phyloP scores from a whole-genome alignment of 2,329 filamentous ascomycete species.

The Fusarium caatingaense region DNA sequence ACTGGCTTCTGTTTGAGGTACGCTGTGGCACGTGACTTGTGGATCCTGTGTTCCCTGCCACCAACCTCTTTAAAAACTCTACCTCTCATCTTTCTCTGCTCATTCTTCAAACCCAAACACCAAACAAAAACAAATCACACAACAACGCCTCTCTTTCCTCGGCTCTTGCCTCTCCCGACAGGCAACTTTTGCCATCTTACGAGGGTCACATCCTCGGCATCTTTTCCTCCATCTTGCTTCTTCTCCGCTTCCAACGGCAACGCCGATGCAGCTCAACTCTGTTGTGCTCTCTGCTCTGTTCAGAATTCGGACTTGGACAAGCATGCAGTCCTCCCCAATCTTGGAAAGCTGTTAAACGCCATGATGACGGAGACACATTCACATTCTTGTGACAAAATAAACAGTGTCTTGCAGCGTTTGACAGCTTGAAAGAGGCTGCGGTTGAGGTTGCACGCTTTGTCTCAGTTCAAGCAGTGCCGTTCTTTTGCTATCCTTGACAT shows the following conservation, averaged over 20 bases:
- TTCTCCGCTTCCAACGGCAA: slow-evolving; percentile 10
- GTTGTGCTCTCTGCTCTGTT: slow-evolving; percentile 7
- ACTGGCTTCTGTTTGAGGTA: background rate
- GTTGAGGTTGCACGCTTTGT: slow-evolving; percentile 18
- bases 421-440: slow-evolving; percentile 5
- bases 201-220: slow-evolving; percentile 13
- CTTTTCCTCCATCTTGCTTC: background rate
- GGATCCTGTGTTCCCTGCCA: slow-evolving; percentile 14
- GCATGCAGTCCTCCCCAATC: slow-evolving; percentile 20
- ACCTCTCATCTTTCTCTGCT: slow-evolving; percentile 20
- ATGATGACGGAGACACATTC: slow-evolving; percentile 14
- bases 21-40: slow-evolving; percentile 45
- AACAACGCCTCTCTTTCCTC: slow-evolving; percentile 14
- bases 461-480: background rate
- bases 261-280: slow-evolving; percentile 17
- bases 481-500: slow-evolving; percentile 25
- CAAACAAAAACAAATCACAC: slow-evolving; percentile 3
- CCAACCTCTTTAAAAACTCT: slow-evolving; percentile 25
- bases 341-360: slow-evolving; percentile 24
- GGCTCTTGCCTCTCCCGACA: slow-evolving; percentile 9
- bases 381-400: background rate
- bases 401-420: slow-evolving; percentile 5
- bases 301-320: slow-evolving; percentile 25
- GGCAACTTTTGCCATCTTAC: slow-evolving; percentile 28
- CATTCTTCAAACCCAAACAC: slow-evolving; percentile 7